Conservation (phyloP, 306 rosid genomes). For the Prunus mira region DNA sequence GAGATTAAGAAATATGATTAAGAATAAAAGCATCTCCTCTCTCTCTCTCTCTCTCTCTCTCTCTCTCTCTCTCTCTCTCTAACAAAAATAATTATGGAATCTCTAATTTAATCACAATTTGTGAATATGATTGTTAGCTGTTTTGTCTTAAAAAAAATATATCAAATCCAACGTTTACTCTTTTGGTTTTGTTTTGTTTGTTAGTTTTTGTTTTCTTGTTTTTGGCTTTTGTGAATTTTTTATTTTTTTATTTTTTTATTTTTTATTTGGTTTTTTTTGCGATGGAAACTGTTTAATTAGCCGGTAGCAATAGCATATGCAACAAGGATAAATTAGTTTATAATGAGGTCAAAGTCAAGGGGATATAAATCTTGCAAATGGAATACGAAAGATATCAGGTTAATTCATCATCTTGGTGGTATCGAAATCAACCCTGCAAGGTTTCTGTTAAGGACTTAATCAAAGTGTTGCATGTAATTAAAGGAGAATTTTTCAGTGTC, state of each 20-base stretch:
- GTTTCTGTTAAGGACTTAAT: not conserved
- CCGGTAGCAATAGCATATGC: not conserved
- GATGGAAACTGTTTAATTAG: too few species aligned
- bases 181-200: not conserved
- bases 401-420: not conserved
- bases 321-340: not conserved
- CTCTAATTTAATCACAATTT: not conserved
- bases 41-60: not conserved
- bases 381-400: not conserved
- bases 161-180: not conserved
- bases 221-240: too few species aligned
- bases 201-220: not conserved
- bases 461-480: not conserved
- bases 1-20: not conserved
- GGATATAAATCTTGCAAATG: not conserved
- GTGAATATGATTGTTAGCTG: constrained; percentile 6
- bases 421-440: not conserved
- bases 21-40: constrained; percentile 4
- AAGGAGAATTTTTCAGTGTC: not conserved
- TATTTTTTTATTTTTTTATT: too few species aligned
- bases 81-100: not conserved
- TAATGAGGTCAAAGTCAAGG: not conserved
- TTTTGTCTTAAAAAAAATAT: not conserved
- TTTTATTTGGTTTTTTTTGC: not conserved
- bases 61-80: not conserved